Percentiles rank a stretch among this genome's conserved stretches.
These are phyloP conservation scores for Tolypocladium endophyticum DNA, from an alignment of 2,329 filamentous ascomycete species.

Conservation along the genomic window DNA sequence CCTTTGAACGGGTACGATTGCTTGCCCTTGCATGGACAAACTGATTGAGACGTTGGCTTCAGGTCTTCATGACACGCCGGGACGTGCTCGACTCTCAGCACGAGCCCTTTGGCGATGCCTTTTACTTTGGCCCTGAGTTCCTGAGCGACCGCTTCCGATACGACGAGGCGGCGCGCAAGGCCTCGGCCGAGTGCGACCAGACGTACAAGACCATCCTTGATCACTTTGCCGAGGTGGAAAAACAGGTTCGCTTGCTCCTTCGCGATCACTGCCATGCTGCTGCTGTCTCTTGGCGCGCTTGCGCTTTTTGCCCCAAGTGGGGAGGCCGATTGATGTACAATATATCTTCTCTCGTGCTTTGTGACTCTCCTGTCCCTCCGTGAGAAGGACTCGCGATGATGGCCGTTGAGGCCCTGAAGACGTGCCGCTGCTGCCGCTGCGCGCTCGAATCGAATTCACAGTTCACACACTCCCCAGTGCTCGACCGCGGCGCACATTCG, in stretches of 20 bases:
- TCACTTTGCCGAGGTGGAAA: conserved; percentile 58
- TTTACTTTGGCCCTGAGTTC: conserved; percentile 89
- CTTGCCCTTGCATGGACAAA: background rate
- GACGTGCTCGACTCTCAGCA: conserved; percentile 76
- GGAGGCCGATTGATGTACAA: background rate
- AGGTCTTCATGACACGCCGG: conserved; percentile 94
- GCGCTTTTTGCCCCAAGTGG: background rate
- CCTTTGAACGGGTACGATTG: conserved; percentile 76
- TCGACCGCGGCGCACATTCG: background rate
- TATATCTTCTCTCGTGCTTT: background rate
- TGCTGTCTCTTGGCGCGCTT: background rate
- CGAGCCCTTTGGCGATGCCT: conserved; percentile 94
- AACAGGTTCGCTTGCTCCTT: conserved; percentile 50
- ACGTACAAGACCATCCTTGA: conserved; percentile 74
- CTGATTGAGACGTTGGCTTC: background rate
- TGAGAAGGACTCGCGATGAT: background rate
- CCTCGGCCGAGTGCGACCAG: conserved; percentile 56
- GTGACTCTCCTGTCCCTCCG: background rate
- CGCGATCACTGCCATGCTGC: conserved; percentile 7
- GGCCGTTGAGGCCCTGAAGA: background rate
- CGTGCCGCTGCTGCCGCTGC: background rate
- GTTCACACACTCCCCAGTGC: background rate
- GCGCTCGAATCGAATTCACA: background rate
- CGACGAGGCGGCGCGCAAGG: conserved; percentile 43
- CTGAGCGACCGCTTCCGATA: conserved; percentile 68